Percentiles rank a stretch among this genome's conserved stretches.
Conservation (phyloP, 176 grass and related monocot genomes). For the Olyra latifolia region DNA sequence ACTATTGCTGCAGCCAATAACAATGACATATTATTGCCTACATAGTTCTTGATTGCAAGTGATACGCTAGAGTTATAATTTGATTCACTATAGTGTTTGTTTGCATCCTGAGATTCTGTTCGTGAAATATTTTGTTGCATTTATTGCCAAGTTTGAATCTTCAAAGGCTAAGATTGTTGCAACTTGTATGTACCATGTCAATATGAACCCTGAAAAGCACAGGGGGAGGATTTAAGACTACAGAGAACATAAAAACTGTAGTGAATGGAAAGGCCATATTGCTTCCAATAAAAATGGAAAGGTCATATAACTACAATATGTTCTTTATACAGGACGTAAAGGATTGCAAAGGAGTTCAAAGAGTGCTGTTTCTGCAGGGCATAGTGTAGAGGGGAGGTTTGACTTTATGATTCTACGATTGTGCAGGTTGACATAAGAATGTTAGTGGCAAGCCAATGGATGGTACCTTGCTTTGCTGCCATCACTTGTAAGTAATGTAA, state of each 20-base stretch:
- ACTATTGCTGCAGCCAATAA: not conserved
- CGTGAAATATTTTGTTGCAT: not conserved
- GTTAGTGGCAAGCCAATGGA: slow-evolving; percentile 82
- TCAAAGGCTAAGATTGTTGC: not conserved
- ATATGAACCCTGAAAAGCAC: not conserved
- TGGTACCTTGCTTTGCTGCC: slow-evolving; percentile 76
- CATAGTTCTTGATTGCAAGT: not conserved
- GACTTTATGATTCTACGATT: slow-evolving; percentile 13
- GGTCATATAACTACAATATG: slow-evolving; percentile 6
- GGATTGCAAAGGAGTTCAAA: not conserved
- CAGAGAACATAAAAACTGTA: not conserved
- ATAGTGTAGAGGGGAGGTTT: not conserved
- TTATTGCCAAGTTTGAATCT: slow-evolving; percentile 11
- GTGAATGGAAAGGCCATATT: not conserved
- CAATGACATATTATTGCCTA: not conserved
- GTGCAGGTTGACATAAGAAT: slow-evolving; percentile 80
- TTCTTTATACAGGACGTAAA: not conserved
- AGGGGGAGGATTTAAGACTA: not conserved
- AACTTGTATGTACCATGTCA: not conserved
- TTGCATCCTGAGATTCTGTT: not conserved
- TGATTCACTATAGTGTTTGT: not conserved
- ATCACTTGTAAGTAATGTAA: slow-evolving; percentile 64
- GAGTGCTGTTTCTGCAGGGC: not conserved
- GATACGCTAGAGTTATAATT: not conserved
- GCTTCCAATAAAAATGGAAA: too few relatives aligned